phyloP scores from a whole-genome alignment of 495 filamentous ascomycete genomes.

The Mytilinidion resinicola region DNA sequence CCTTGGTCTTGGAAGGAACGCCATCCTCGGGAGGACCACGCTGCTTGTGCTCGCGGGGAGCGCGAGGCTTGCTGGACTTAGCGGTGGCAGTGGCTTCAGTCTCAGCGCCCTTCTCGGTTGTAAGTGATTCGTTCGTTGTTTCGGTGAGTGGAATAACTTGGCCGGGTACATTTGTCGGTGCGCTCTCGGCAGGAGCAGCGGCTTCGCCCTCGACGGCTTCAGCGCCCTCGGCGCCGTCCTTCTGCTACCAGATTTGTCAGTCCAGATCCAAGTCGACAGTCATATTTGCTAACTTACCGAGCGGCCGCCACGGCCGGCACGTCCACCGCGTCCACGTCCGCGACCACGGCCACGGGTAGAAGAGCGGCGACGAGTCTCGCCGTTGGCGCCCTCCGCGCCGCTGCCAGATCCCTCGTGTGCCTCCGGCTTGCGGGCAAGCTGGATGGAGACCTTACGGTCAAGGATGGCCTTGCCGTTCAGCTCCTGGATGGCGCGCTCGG shows the following conservation, averaged over 20 bases:
- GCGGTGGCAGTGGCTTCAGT: constrained; percentile 36
- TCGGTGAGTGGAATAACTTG: constrained; percentile 53
- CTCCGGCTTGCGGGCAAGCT: constrained; percentile 96
- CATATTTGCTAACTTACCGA: constrained; percentile 50
- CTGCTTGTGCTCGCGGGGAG: constrained; percentile 59
- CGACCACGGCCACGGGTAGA: constrained; percentile 40
- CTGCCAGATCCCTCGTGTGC: constrained; percentile 54
- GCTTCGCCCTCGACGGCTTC: constrained; percentile 28
- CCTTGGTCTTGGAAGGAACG: constrained; percentile 97
- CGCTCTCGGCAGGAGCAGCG: constrained; percentile 39
- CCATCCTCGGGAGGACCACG: constrained; percentile 96
- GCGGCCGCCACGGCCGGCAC: constrained; percentile 70
- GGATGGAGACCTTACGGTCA: constrained; percentile 96
- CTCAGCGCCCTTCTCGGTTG: constrained; percentile 44
- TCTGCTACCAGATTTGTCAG: constrained; percentile 6
- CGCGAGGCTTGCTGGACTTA: constrained; percentile 43
- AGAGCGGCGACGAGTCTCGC: constrained; percentile 47
- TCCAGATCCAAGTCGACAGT: no score
- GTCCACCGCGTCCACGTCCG: constrained; percentile 63
- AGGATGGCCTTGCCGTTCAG: constrained; percentile 95
- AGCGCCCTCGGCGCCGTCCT: constrained; percentile 25
- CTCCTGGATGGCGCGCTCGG: constrained; percentile 85
- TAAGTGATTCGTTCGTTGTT: constrained; percentile 52
- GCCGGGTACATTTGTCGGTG: constrained; percentile 47
- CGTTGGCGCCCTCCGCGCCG: constrained; percentile 60